phyloP scores from a whole-genome alignment of 768 basidiomycete species.

The Kwoniella europaea region DNA sequence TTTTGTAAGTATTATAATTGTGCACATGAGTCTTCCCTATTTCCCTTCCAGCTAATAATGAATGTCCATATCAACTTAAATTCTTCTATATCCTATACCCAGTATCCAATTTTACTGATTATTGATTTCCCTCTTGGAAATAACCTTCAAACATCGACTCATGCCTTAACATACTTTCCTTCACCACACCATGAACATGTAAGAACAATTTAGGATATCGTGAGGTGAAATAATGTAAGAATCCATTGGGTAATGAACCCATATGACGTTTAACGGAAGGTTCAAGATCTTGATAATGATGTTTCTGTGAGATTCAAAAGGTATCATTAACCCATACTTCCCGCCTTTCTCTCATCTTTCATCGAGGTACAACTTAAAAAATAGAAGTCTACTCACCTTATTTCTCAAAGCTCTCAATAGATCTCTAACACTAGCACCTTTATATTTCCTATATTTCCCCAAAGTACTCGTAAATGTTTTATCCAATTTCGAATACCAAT shows the following conservation, averaged over 20 bases:
- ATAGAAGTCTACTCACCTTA: conserved; percentile 67
- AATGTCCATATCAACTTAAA: background rate
- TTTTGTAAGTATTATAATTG: background rate
- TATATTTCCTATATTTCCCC: conserved; percentile 97
- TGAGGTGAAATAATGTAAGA: conserved; percentile 86
- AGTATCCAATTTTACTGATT: too few species aligned
- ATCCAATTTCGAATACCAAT: conserved; percentile 88
- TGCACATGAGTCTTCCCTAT: background rate
- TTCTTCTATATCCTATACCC: background rate
- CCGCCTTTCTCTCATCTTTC: background rate
- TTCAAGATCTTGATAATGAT: conserved; percentile 96
- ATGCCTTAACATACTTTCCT: conserved; percentile 69
- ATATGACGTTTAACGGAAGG: conserved; percentile 86
- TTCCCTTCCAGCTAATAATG: too few species aligned
- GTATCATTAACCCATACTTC: too few species aligned
- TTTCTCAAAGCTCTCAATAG: conserved; percentile 89
- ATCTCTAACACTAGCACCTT: conserved; percentile 87
- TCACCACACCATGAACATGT: conserved; percentile 86
- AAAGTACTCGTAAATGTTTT: conserved; percentile 89
- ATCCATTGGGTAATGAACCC: conserved; percentile 90
- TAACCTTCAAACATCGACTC: conserved; percentile 92
- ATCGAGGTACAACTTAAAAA: background rate
- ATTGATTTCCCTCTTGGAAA: conserved; percentile 61
- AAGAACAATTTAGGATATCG: conserved; percentile 91
- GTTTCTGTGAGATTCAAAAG: conserved; percentile 65